These are phyloP conservation scores for Backusella westeae DNA, from an alignment of 192 early-diverging fungal species.

Conservation along the genomic window DNA sequence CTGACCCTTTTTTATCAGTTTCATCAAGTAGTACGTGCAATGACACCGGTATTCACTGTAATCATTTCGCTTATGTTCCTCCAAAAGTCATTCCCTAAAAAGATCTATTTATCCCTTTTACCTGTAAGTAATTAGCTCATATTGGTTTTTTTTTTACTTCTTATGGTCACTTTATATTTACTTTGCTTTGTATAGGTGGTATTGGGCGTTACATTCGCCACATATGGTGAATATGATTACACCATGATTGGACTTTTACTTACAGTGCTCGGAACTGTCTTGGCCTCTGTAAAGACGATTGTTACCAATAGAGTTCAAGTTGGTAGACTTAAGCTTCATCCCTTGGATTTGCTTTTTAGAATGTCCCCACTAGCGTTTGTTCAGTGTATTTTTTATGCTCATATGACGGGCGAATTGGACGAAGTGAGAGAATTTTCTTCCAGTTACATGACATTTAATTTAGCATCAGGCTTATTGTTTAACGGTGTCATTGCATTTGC, in stretches of 20 bases:
- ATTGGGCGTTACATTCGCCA: slow-evolving; percentile 67
- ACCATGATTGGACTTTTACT: slow-evolving; percentile 58
- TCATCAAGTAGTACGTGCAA: slow-evolving; percentile 71
- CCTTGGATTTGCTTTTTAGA: slow-evolving; percentile 65
- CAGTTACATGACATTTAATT: slow-evolving; percentile 15
- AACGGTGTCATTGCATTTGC: slow-evolving; percentile 69
- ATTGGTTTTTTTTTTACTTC: neutral
- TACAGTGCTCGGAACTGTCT: slow-evolving; percentile 63
- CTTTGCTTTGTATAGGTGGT: slow-evolving; percentile 39
- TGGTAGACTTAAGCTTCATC: slow-evolving; percentile 60
- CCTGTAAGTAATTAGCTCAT: slow-evolving; percentile 36
- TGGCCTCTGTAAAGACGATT: slow-evolving; percentile 70
- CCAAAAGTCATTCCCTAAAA: slow-evolving; percentile 32
- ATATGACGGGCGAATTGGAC: slow-evolving; percentile 47
- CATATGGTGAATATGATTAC: slow-evolving; percentile 63
- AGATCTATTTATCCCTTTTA: slow-evolving; percentile 42
- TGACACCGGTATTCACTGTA: slow-evolving; percentile 65
- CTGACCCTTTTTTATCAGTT: slow-evolving; percentile 36
- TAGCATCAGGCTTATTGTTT: slow-evolving; percentile 42
- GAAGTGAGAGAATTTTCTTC: slow-evolving; percentile 12
- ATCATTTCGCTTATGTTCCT: slow-evolving; percentile 43
- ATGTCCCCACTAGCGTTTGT: slow-evolving; percentile 50
- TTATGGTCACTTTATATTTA: neutral
- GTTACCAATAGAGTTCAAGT: slow-evolving; percentile 67
- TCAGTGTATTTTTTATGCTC: slow-evolving; percentile 40